A percentile compares a stretch with the other conserved stretches of the same genome.
phyloP scores from a whole-genome alignment of 2,329 filamentous ascomycete genomes.

The Neocatenulostroma microsporum region DNA sequence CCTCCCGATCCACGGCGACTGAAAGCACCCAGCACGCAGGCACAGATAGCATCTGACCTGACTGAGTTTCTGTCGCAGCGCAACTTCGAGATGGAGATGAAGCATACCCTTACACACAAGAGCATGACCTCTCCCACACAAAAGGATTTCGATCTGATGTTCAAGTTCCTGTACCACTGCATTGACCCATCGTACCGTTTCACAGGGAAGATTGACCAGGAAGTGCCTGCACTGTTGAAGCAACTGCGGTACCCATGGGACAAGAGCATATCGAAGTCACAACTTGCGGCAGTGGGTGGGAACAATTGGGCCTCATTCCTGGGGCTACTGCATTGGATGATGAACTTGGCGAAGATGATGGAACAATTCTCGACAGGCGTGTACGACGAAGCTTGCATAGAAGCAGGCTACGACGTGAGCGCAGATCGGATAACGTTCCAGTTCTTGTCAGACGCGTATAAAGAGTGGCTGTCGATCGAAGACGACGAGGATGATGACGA shows the following conservation, averaged over 20 bases:
- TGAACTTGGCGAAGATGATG: conserved; percentile 93
- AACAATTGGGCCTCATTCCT: conserved; percentile 97
- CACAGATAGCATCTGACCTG: conserved; percentile 77
- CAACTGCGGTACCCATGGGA: conserved; percentile 93
- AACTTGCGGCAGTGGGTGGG: conserved; percentile 87
- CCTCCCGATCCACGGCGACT: conserved; percentile 81
- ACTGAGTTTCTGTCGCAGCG: conserved; percentile 86
- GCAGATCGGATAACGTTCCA: conserved; percentile 91
- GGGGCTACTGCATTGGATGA: conserved; percentile 95
- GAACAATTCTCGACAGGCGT: conserved; percentile 69
- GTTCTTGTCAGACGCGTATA: conserved; percentile 82
- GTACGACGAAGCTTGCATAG: conserved; percentile 85
- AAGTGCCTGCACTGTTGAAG: conserved; percentile 86
- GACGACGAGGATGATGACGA: conserved; percentile 72
- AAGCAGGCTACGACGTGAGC: conserved; percentile 77
- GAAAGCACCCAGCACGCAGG: conserved; percentile 70
- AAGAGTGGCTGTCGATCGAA: conserved; percentile 84
- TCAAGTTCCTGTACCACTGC: conserved; percentile 93
- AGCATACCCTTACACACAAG: conserved; percentile 83
- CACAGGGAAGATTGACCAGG: conserved; percentile 88
- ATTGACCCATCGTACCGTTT: conserved; percentile 93
- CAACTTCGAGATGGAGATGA: conserved; percentile 98
- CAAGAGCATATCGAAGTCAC: conserved; percentile 91
- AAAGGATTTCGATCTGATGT: conserved; percentile 97
- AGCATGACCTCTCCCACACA: conserved; percentile 90